Base-by-base conservation (phyloP, 768 basidiomycete genomes). In the Ramaria sp. region DNA sequence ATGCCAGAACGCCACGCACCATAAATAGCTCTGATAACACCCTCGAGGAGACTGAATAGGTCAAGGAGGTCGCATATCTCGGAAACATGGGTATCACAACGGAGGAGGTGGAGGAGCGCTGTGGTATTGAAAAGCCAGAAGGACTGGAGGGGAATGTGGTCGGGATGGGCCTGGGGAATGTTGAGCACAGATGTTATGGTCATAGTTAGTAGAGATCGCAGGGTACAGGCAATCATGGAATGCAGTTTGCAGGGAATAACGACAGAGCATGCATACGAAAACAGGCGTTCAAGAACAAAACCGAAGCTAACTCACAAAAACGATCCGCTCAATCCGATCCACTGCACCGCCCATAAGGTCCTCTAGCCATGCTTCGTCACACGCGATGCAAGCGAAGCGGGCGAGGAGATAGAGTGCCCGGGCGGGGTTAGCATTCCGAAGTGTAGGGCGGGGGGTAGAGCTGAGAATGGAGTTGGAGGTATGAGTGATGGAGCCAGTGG, bases 91-190 rank as follows among this genome's bases (percentile, higher is more conserved):
- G 80, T 79, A 68, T 92, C 90, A 65, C 88, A 91, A 57, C 86
- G 82, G 72, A 99, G 77, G 49, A 98, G 80, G 71, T 98, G 91
- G 15, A 98, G 77, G 79, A 95, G 88, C 30, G 92, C 70, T 10
- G 89, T 91, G 19, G 83, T 79, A 68, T 99, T 99, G 71, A 92
- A 90, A 47, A 95, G 71, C 94, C 96, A 99, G 69, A 97, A 98
- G 34, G 93, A 78, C 24, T 95, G 76, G 65, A 82, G 84, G 4
- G 89, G 83, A 31, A 96, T 70, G 66, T 97, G 90, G 62, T 96
- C 92, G 20, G 88, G 78, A 60, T 81, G 83, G 64, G 73, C 83
- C 94, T 97, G 65, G n/a, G 19, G 19, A 22, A 20, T 10, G 34
- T 13, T 10, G 34, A 37, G 34, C 9, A 37, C 27, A 27, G 27